A percentile compares a stretch with the other conserved stretches of the same genome.
Conservation (phyloP, 1,139 yeast species). For the Geotrichum siamense region DNA sequence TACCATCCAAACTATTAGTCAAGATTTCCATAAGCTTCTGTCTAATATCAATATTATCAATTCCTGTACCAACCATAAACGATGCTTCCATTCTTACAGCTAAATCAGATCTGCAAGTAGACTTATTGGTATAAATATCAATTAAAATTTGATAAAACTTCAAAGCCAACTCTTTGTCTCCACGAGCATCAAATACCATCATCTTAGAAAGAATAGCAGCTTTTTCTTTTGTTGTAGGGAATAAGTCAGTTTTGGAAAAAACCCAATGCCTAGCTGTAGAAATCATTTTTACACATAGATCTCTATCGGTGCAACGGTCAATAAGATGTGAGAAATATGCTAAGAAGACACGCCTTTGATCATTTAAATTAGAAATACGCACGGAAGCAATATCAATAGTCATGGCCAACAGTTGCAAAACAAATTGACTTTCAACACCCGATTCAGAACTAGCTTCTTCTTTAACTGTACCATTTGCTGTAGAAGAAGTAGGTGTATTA, state of each 20-base stretch:
- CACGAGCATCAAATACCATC: constrained; percentile 87
- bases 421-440: constrained; percentile 57
- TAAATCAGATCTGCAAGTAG: constrained; percentile 75
- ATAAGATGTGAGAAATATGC: constrained; percentile 82
- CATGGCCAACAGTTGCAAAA: constrained; percentile 67
- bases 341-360: constrained; percentile 82
- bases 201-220: constrained; percentile 91
- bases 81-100: constrained; percentile 97
- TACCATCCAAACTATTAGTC: constrained; percentile 71
- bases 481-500: constrained; percentile 10
- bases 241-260: constrained; percentile 70
- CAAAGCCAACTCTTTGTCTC: constrained; percentile 71
- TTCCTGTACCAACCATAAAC: constrained; percentile 85
- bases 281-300: constrained; percentile 66
- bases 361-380: constrained; percentile 81
- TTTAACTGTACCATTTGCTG: constrained; percentile 24
- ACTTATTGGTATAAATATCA: constrained; percentile 77
- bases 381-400: constrained; percentile 69
- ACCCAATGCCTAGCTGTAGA: constrained; percentile 84
- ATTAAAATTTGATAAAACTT: constrained; percentile 82
- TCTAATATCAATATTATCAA: constrained; percentile 70
- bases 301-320: constrained; percentile 78
- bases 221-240: constrained; percentile 93
- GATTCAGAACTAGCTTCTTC: constrained; percentile 20
- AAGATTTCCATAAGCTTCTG: constrained; percentile 73